Conservation (phyloP, 2,329 filamentous ascomycete species). For the Mycogone perniciosa region DNA sequence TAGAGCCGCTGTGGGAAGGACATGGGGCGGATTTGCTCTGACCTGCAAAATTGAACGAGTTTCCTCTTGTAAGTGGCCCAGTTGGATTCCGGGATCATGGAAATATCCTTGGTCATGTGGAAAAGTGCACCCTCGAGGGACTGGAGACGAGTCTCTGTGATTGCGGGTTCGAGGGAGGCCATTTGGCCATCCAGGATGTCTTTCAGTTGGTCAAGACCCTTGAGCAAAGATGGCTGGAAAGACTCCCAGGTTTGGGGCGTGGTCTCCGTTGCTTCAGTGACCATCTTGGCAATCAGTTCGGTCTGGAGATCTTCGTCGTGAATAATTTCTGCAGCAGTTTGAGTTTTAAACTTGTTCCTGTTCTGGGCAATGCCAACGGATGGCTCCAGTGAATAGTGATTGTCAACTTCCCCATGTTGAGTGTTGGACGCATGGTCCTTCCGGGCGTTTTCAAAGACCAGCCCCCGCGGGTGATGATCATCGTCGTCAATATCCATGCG, state of each 20-base stretch:
- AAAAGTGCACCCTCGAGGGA: conserved; percentile 4
- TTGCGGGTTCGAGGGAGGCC: background rate
- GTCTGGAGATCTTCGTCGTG: too few species aligned
- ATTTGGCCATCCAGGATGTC: conserved; percentile 1
- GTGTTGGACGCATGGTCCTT: too few species aligned
- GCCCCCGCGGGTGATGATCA: too few species aligned
- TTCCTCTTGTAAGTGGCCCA: conserved; percentile 20
- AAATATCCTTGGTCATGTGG: conserved; percentile 6
- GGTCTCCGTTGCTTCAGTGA: background rate
- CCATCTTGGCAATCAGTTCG: background rate
- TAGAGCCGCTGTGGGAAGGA: conserved; percentile 18
- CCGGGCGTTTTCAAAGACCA: too few species aligned
- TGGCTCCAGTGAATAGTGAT: too few species aligned
- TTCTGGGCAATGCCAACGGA: too few species aligned
- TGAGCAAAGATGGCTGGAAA: background rate
- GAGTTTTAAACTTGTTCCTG: too few species aligned
- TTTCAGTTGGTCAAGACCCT: conserved; percentile 2
- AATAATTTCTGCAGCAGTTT: too few species aligned
- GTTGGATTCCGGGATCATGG: conserved; percentile 16
- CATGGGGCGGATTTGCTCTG: conserved; percentile 10
- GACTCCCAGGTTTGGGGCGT: background rate
- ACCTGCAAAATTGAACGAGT: conserved; percentile 16
- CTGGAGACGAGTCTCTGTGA: conserved; percentile 3
- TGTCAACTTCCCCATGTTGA: too few species aligned
- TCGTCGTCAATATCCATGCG: background rate